Conservation (phyloP, 148 eudicot species). For the Rheum nobile region DNA sequence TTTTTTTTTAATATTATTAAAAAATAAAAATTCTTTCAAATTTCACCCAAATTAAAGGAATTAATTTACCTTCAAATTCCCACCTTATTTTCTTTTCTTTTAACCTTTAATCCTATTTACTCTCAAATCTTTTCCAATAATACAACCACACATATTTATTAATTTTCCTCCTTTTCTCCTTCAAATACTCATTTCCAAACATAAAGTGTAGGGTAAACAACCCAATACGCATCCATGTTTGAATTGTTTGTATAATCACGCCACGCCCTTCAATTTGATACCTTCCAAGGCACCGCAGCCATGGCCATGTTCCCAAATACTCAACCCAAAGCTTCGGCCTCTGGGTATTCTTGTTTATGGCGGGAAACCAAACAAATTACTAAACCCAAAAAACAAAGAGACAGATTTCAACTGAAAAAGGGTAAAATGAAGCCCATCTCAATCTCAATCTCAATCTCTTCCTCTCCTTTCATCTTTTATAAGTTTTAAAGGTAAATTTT, state of each 20-base stretch:
- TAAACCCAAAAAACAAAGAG: background rate
- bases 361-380: background rate
- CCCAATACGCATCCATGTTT: background rate
- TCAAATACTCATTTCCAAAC: no score
- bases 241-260: background rate
- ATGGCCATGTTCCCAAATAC: background rate
- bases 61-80: no score
- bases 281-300: constrained; percentile 2
- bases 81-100: no score
- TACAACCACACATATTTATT: no score
- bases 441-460: background rate
- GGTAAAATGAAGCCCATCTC: background rate
- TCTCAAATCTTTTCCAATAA: no score
- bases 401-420: background rate
- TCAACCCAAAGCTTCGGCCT: constrained; percentile 7
- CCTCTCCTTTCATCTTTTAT: background rate
- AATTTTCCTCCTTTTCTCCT: no score
- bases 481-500: background rate
- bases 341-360: background rate
- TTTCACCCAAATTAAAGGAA: no score
- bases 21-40: no score
- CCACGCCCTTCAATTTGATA: background rate
- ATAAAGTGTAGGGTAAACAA: background rate
- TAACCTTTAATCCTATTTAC: no score
- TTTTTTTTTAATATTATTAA: no score